Evolutionary conservation across 768 basidiomycete species (phyloP).

Genomic region (Agrocybe praecox): DNA sequence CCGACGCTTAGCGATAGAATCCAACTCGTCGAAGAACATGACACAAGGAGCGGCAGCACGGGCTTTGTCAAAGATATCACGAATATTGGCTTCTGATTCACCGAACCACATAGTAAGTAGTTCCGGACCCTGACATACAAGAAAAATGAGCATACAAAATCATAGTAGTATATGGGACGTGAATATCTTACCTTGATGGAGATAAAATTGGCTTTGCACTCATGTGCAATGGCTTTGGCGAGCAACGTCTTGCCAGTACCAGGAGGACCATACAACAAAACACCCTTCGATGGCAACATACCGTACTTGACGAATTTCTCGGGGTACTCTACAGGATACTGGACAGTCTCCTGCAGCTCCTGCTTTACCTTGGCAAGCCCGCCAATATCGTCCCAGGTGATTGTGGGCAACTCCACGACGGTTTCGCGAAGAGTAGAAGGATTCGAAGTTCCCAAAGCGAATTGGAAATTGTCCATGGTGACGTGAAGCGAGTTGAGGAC

Average conservation of each 20-base stretch:
- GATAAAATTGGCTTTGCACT: slow-evolving; percentile 99
- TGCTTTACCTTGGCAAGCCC: slow-evolving; percentile 99
- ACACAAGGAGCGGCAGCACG: slow-evolving; percentile 99
- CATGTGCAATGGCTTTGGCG: slow-evolving; percentile 98
- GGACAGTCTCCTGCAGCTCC: slow-evolving; percentile 98
- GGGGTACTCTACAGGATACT: slow-evolving; percentile 99
- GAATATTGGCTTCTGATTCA: slow-evolving; percentile 99
- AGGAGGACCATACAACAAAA: slow-evolving; percentile 98
- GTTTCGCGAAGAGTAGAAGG: slow-evolving; percentile 99
- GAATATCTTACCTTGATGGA: slow-evolving; percentile 78
- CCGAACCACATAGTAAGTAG: slow-evolving; percentile 99
- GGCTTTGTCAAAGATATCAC: slow-evolving; percentile 99
- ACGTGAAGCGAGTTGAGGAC: slow-evolving; percentile 98
- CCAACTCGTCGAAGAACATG: slow-evolving; percentile 99
- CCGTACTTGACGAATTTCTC: slow-evolving; percentile 99
- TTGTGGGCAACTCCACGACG: slow-evolving; percentile 97
- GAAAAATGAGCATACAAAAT: slow-evolving; percentile 10
- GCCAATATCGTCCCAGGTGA: slow-evolving; percentile 99
- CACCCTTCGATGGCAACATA: slow-evolving; percentile 99
- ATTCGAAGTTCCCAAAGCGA: slow-evolving; percentile 96
- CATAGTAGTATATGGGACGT: not conserved
- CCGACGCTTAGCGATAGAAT: slow-evolving; percentile 98
- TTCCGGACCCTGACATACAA: slow-evolving; percentile 77
- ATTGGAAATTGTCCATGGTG: slow-evolving; percentile 99
- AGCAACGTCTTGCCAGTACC: slow-evolving; percentile 99